Conservation (phyloP, 805 yeast genomes). For the Pichia deserticola region DNA sequence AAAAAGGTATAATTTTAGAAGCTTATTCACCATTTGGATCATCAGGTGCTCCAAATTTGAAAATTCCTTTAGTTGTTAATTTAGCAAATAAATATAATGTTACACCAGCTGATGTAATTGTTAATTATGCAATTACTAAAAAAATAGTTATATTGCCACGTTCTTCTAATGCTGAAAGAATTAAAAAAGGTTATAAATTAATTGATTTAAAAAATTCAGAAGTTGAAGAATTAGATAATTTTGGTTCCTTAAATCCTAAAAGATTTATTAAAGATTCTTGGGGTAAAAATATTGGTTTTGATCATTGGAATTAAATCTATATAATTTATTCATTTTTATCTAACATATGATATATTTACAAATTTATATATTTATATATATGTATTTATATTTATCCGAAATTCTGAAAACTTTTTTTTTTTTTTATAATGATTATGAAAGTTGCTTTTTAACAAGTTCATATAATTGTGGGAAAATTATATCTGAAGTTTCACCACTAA, state of each 20-base stretch:
- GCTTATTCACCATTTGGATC: conserved; percentile 64
- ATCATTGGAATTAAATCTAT: conserved; percentile 19
- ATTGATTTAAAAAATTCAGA: conserved; percentile 35
- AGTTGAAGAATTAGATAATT: conserved; percentile 22
- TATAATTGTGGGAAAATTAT: conserved; percentile 68
- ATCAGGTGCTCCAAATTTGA: conserved; percentile 55
- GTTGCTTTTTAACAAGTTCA: conserved; percentile 29
- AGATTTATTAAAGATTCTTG: conserved; percentile 25
- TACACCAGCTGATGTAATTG: conserved; percentile 47
- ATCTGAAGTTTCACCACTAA: conserved; percentile 78
- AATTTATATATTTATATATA: too few relatives aligned
- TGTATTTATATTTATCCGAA: too few relatives aligned
- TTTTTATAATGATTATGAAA: too few relatives aligned
- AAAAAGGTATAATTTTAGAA: conserved; percentile 34
- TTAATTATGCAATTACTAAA: conserved; percentile 55
- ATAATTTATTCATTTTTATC: too few relatives aligned
- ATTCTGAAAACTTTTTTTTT: too few relatives aligned
- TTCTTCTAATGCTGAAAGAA: conserved; percentile 61
- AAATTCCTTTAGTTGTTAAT: conserved; percentile 40
- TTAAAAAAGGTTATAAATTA: conserved; percentile 32
- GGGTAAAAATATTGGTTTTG: conserved; percentile 30
- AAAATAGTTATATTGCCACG: conserved; percentile 63
- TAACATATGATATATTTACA: too few relatives aligned
- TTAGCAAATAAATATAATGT: conserved; percentile 52
- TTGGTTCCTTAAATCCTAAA: conserved; percentile 27